Base-by-base conservation (phyloP, 371 early-diverging fungal species). In the Syncephalastrum monosporum region DNA sequence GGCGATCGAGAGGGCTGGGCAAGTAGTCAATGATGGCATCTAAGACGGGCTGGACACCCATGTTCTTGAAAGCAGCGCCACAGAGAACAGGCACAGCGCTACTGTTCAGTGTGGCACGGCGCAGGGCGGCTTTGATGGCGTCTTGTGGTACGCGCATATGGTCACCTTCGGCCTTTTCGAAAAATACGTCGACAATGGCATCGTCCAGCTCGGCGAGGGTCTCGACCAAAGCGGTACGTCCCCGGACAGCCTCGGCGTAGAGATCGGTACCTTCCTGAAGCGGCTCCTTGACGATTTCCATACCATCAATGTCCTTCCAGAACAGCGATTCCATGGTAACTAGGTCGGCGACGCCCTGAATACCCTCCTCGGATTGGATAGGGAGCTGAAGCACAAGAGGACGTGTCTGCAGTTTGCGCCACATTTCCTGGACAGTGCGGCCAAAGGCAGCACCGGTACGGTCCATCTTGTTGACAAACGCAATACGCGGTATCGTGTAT, bases 401-500 rank as follows among this genome's bases (percentile, higher is more conserved):
- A 3, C 74, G 63, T 2, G 87, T 81, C 8, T 86, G 79, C 19
- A 95, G 68, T 48, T 87, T 81, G 4, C 66, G 72, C 60, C 79
- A 69, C 50, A 95, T 86, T 21, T 93, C 85, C 4, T 56, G 42
- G 33, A 90, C 76, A 2, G 88, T 82, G 41, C 82, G 63, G 2
- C 77, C 82, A 64, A 92, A 84, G 0, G 79, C 84, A 3, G 93
- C 93, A 0, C 93, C 96, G 1, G 79, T 79, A 17, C 97, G 77
- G 68, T 98, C 98, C 85, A 97, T 84, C 66, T 98, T 97, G 77
- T 98, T 98, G 41, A 97, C 84, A 81, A 92, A 96, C 0, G 89
- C 87, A 24, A 98, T 78, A 1, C 93, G 83, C 12, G 96, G 93
- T 1, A 97, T 75, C 3, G 74, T 71, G 63, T 96, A 94, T 7